Base-by-base conservation (phyloP, 352 stramenopile genomes). In the Phytophthora chlamydospora region DNA sequence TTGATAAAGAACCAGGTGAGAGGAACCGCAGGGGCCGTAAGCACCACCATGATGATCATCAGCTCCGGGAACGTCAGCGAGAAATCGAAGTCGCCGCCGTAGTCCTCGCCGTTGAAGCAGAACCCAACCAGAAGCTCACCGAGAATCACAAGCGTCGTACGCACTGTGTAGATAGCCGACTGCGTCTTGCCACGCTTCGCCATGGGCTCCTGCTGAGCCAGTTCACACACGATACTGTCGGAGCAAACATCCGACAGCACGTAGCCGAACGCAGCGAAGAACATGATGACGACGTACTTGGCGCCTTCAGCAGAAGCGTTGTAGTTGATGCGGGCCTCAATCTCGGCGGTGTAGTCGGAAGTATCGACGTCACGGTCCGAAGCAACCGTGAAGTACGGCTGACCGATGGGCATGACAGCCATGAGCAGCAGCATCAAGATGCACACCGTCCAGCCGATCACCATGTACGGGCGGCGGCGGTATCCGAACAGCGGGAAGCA, bases 201-300 rank as follows among this genome's bases (percentile, higher is more conserved):
- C 10, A 66, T 54, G 0, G 79, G 79, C 47, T 89, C 79, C 31
- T 77, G 76, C 60, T 89, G 79, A 0, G 79, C 78, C 8, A 85
- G 62, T 40, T 87, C 77, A 13, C 79, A 78, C 44, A 86, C 73
- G 39, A 89, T 75, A 53, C 66, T 80, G 52, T 89, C 83, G 34
- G 76, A 70, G 43, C 80, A 83, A 1, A 89, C 77, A 40, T 90
- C 81, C 8, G 83, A 81, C 51, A 82, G 68, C 31, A 91, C 74
- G 62, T 91, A 91, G 24, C 82, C 82, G 36, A 88, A 57, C 8
- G 82, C 78, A 14, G 85, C 51, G 9, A 87, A 71, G 70, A 83
- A 78, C 65, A 90, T 84, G 55, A 84, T 62, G 16, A 83, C 42
- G 14, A 83, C 54, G 47, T 78, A 85, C 44, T 71, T 75, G 35